Conservation (phyloP, 139 green algal genomes). For the Chlorella sp. region DNA sequence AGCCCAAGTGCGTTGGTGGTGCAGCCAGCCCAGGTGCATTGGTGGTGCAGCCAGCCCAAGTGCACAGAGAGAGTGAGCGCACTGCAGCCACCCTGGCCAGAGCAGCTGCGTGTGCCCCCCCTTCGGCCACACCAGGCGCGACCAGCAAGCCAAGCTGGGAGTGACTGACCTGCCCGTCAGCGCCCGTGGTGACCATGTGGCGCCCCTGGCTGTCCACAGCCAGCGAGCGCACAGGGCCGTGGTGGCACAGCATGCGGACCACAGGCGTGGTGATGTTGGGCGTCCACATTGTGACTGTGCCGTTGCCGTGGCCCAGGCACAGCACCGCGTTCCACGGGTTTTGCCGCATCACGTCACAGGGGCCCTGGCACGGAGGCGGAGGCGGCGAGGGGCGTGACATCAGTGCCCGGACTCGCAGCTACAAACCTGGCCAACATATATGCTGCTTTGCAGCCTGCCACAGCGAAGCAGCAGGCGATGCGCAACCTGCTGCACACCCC, state of each 20-base stretch:
- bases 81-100: background rate
- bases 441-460: too few relatives aligned
- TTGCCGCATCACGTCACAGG: slow-evolving; percentile 77
- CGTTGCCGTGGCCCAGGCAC: slow-evolving; percentile 86
- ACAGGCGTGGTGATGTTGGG: slow-evolving; percentile 89
- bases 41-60: background rate
- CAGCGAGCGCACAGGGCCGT: slow-evolving; percentile 73
- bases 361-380: slow-evolving; percentile 46
- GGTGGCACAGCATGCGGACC: slow-evolving; percentile 95
- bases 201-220: slow-evolving; percentile 80
- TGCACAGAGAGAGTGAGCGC: background rate
- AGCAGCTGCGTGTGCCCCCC: background rate
- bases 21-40: too few relatives aligned
- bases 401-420: too few relatives aligned
- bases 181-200: slow-evolving; percentile 89
- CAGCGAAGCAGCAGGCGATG: too few relatives aligned
- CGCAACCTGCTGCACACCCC: too few relatives aligned
- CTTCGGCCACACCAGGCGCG: too few relatives aligned
- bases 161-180: slow-evolving; percentile 78
- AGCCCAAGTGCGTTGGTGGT: too few relatives aligned
- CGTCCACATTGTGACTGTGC: slow-evolving; percentile 95
- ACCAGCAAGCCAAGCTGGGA: background rate
- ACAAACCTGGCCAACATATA: too few relatives aligned
- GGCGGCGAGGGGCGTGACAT: too few relatives aligned
- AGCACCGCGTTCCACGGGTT: slow-evolving; percentile 94